Percentiles rank a stretch among this genome's conserved stretches.
Evolutionary conservation across 345 rosid genomes (phyloP).

Genomic region (Brassica incana): DNA sequence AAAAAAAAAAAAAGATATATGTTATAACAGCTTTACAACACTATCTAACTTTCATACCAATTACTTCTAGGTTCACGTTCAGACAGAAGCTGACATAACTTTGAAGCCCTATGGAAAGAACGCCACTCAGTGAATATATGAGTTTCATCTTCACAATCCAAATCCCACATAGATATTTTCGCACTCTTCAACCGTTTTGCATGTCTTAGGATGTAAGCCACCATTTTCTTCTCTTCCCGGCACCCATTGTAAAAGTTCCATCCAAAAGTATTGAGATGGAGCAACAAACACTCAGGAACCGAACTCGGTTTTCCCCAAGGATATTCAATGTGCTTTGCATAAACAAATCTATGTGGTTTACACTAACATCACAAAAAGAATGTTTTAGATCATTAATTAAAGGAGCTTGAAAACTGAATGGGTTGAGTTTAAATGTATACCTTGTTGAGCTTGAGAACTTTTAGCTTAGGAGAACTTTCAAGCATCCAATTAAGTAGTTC

Average conservation of each 20-base stretch:
- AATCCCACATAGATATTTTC: not conserved
- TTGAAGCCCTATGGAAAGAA: not conserved
- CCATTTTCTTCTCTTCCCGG: not conserved
- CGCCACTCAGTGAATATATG: not conserved
- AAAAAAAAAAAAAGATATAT: too few relatives aligned
- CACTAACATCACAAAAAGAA: not conserved
- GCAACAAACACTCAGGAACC: not conserved
- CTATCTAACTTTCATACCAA: not conserved
- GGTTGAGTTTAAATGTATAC: not conserved
- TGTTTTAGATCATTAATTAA: not conserved
- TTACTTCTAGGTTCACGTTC: not conserved
- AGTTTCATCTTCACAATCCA: not conserved
- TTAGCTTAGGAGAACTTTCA: conserved; percentile 13
- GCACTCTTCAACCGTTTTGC: not conserved
- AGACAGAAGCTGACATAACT: not conserved
- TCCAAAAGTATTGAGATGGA: not conserved
- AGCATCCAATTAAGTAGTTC: conserved; percentile 13
- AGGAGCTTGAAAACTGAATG: not conserved
- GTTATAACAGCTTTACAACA: not conserved
- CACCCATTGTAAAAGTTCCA: not conserved
- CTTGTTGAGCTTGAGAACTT: conserved; percentile 9
- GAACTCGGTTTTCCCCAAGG: not conserved
- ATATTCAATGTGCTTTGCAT: not conserved
- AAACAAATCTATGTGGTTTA: not conserved
- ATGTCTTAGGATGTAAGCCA: not conserved